Conservation (phyloP, 2,329 filamentous ascomycete species). For the Cercospora zeina region DNA sequence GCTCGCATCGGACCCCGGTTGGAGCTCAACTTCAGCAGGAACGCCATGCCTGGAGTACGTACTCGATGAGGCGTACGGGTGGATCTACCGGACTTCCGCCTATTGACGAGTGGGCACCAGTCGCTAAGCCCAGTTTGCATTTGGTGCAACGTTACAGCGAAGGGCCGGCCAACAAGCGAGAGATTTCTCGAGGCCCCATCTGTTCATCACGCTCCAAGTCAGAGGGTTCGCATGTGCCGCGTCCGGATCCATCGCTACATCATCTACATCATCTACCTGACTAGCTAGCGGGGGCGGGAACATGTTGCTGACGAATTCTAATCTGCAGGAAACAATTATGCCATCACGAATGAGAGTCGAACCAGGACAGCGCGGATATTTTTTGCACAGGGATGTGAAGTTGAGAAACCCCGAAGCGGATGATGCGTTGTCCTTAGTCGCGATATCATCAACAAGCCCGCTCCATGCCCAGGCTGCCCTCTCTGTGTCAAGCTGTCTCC, state of each 20-base stretch:
- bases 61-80: constrained; percentile 7
- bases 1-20: background rate
- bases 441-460: background rate
- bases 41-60: constrained; percentile 15
- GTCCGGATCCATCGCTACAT: background rate
- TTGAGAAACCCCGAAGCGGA: constrained; percentile 26
- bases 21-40: background rate
- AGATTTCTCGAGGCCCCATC: constrained; percentile 14
- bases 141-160: constrained; percentile 31
- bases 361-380: constrained; percentile 73
- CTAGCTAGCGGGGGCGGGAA: background rate
- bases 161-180: constrained; percentile 20
- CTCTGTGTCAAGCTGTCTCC: background rate
- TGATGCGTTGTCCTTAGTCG: background rate
- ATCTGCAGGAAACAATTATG: constrained; percentile 81
- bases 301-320: constrained; percentile 15
- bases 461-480: background rate
- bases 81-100: constrained; percentile 14
- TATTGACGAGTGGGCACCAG: constrained; percentile 5
- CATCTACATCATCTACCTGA: constrained; percentile 1
- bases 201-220: constrained; percentile 18
- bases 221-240: constrained; percentile 21
- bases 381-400: constrained; percentile 83
- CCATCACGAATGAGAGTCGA: constrained; percentile 75
- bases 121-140: constrained; percentile 2